Base-by-base conservation (phyloP, 192 early-diverging fungal genomes). In the Coemansia sp. region DNA sequence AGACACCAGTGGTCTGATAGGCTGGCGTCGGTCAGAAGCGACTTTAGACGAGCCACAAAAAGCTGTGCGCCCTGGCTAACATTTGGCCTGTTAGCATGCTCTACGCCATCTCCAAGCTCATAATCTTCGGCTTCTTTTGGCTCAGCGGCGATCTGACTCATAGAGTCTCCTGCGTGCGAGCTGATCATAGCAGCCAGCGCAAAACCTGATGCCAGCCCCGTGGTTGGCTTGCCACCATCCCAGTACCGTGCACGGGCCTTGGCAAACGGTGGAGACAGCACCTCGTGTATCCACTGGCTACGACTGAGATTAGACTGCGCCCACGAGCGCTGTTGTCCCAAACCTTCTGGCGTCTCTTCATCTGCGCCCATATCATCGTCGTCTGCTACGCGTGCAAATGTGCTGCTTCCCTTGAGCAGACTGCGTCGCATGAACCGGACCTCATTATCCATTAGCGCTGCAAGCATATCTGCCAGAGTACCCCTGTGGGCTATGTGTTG, bases 341-440 rank as follows among this genome's bases (percentile, higher is more conserved):
- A 54, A 24, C 24, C 25, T 23, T 18, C 3, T 22, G 4, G 54
- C 44, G 23, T 4, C 62, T 31, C 44, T 8, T 12, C 54, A 27
- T 69, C 67, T 7, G 54, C 56, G 18, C 19, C n/a, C 26, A 48
- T 44, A 3, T 21, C 62, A 19, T 64, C 57, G 12, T 58, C 71
- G 14, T 61, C 73, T 12, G 34, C 22, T 16, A 44, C 34, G 14
- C 58, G 47, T 16, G 72, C 41, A 12, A 31, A 53, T 16, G 58
- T 51, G 12, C 56, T 60, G 52, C 57, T 57, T 16, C 73, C 73
- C 27, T 52, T 60, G 19, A 75, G 28, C 12, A 59, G 44, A 23
- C 62, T 75, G 25, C 66, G 73, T 12, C 73, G 73, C 67, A 69
- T 75, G 23, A 75, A 65, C 22, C 67, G 51, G 49, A 75, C 67